These are phyloP conservation scores for Aspergillus pseudoviridinutans DNA, from an alignment of 2,329 filamentous ascomycete species.

Conservation along the genomic window DNA sequence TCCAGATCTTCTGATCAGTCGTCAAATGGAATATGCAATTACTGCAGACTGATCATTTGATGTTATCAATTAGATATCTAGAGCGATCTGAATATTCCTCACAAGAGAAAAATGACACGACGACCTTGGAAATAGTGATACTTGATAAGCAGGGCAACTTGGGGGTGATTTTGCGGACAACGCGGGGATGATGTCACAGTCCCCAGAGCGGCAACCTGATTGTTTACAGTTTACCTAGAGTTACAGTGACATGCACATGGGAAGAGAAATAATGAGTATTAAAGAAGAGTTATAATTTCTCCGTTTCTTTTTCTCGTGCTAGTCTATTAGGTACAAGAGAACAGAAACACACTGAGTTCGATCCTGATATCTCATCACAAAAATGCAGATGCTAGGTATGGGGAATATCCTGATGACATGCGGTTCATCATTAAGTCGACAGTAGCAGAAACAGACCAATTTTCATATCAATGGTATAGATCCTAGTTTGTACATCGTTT, in stretches of 20 bases:
- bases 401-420: background rate
- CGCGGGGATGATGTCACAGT: constrained; percentile 7
- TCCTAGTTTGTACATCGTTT: background rate
- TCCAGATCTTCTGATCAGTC: background rate
- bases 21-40: background rate
- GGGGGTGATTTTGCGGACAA: background rate
- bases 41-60: background rate
- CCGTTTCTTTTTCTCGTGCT: background rate
- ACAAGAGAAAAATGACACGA: too few species aligned
- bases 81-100: background rate
- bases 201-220: background rate
- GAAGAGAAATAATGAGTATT: background rate
- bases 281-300: background rate
- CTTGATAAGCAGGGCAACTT: background rate
- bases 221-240: background rate
- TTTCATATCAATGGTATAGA: background rate
- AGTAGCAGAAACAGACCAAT: background rate
- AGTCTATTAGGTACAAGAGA: background rate
- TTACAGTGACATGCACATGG: background rate
- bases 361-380: background rate
- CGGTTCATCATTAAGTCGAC: background rate
- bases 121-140: background rate
- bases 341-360: background rate
- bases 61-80: background rate
- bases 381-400: background rate